Evolutionary conservation across 1,284 basidiomycete genomes (phyloP).

Genomic region (Heterobasidion occidentale): DNA sequence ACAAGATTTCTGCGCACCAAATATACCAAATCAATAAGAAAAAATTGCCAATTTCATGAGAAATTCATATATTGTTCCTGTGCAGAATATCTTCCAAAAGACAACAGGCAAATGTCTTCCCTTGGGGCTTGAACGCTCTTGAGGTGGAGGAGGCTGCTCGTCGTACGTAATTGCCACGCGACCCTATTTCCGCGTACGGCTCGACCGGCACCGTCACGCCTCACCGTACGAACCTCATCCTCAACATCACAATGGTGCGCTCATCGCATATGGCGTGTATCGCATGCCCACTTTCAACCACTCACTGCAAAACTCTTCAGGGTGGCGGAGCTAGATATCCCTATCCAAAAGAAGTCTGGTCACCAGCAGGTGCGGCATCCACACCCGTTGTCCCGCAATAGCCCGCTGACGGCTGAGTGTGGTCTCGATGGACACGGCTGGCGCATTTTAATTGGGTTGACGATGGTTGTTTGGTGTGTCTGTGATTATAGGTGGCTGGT

Average conservation of each 20-base stretch:
- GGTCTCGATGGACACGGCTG: no score
- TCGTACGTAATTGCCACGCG: conserved; percentile 1
- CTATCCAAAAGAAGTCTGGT: conserved; percentile 66
- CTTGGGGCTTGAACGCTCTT: not conserved
- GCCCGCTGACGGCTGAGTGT: no score
- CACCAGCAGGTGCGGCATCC: conserved; percentile 43
- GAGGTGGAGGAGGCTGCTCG: not conserved
- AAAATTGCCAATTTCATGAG: no score
- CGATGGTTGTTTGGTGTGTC: conserved; percentile 7
- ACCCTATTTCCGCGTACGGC: not conserved
- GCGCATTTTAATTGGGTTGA: no score
- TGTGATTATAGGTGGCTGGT: conserved; percentile 57
- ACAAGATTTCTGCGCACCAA: no score
- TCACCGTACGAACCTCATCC: not conserved
- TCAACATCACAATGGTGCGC: conserved; percentile 13
- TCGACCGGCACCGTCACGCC: not conserved
- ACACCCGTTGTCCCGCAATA: no score
- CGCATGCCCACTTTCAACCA: not conserved
- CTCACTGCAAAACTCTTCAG: conserved; percentile 20
- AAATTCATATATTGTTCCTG: no score
- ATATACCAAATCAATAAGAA: no score
- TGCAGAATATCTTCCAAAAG: no score
- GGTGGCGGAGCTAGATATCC: conserved; percentile 64
- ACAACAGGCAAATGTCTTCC: no score
- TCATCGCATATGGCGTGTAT: not conserved